Conservation (phyloP, 179 eudicot genomes). For the Monotropa hypopitys region DNA sequence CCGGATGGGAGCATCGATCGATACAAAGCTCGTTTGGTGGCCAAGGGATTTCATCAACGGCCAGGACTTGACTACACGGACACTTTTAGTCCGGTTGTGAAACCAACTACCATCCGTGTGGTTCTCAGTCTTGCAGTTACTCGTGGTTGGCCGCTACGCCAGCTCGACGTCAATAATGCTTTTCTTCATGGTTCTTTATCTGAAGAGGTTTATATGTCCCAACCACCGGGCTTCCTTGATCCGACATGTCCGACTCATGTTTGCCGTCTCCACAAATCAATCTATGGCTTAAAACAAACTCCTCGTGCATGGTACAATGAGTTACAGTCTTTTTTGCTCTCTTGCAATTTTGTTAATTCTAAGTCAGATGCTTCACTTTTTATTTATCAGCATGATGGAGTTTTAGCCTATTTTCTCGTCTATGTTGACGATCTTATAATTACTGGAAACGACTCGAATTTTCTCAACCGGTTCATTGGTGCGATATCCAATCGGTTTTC, state of each 20-base stretch:
- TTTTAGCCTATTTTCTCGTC: background rate
- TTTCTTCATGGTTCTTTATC: background rate
- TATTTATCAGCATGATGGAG: background rate
- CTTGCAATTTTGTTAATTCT: background rate
- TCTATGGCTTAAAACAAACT: too few species aligned
- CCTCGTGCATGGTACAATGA: background rate
- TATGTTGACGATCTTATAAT: constrained; percentile 3
- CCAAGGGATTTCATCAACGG: too few species aligned
- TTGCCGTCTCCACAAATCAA: too few species aligned
- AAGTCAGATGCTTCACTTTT: background rate
- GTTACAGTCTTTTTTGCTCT: background rate
- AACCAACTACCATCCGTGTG: too few species aligned
- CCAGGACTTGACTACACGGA: too few species aligned
- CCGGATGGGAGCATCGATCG: too few species aligned
- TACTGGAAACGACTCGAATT: background rate
- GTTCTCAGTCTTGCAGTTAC: too few species aligned
- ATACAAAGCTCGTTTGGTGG: too few species aligned
- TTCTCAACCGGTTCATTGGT: background rate
- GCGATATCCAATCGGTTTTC: too few species aligned
- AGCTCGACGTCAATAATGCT: too few species aligned
- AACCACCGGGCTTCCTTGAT: background rate
- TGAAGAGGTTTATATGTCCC: background rate
- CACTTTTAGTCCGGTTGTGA: too few species aligned
- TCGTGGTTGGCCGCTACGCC: too few species aligned
- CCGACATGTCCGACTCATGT: background rate